Percentiles rank a stretch among this genome's conserved stretches.
phyloP scores from a whole-genome alignment of 2,329 filamentous ascomycete genomes.

The Magnaporthiopsis poae region DNA sequence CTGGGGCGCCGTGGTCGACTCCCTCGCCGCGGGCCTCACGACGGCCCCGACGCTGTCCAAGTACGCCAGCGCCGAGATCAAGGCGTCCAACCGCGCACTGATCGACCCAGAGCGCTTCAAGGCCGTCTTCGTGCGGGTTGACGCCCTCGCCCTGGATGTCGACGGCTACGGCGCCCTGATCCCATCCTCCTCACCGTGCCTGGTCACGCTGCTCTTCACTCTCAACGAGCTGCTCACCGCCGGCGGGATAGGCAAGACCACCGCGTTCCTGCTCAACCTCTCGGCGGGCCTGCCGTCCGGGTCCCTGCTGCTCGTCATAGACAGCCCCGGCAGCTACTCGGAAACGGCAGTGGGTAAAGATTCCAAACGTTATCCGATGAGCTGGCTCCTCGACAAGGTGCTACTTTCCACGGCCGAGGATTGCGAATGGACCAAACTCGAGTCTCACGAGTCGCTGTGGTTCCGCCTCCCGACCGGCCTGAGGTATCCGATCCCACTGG shows the following conservation, averaged over 20 bases:
- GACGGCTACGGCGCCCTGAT: slow-evolving; percentile 22
- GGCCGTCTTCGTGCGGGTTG: slow-evolving; percentile 34
- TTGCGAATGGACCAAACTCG: slow-evolving; percentile 61
- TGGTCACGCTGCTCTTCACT: slow-evolving; percentile 85
- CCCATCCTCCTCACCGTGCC: slow-evolving; percentile 14
- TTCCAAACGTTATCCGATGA: slow-evolving; percentile 73
- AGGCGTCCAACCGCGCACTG: slow-evolving; percentile 35
- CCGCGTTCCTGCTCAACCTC: slow-evolving; percentile 61
- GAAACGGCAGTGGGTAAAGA: slow-evolving; percentile 60
- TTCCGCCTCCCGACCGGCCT: slow-evolving; percentile 62
- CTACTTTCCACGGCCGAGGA: slow-evolving; percentile 42
- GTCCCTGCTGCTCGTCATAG: slow-evolving; percentile 71
- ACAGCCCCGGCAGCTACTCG: slow-evolving; percentile 89
- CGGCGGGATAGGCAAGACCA: slow-evolving; percentile 63
- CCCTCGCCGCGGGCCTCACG: slow-evolving; percentile 48
- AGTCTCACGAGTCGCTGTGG: slow-evolving; percentile 72
- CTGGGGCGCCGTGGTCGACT: slow-evolving; percentile 56
- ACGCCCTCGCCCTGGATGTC: slow-evolving; percentile 26
- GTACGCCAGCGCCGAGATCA: slow-evolving; percentile 40
- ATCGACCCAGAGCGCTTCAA: slow-evolving; percentile 29
- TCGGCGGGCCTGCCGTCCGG: slow-evolving; percentile 47
- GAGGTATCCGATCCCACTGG: slow-evolving; percentile 72
- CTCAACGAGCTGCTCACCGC: slow-evolving; percentile 87
- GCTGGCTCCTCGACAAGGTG: slow-evolving; percentile 80
- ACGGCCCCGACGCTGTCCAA: slow-evolving; percentile 39